Base-by-base conservation (phyloP, 768 basidiomycete species). In the Crucibulum laeve region DNA sequence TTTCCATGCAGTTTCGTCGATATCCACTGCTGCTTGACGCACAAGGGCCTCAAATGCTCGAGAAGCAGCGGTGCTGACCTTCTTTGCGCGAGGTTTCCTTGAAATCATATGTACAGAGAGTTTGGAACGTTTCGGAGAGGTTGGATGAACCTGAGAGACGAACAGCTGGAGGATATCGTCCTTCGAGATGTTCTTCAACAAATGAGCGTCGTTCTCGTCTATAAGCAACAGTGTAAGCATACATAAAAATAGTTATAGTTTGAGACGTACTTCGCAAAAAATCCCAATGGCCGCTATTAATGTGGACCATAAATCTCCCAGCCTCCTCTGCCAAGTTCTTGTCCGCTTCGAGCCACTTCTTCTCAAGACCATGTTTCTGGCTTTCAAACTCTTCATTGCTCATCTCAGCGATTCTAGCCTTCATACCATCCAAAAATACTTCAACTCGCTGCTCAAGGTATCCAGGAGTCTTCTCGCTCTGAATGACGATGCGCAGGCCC, bases 361-460 rank as follows among this genome's bases (percentile, higher is more conserved):
- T 81, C 59, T 87, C 79, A 47, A 98, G 62, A 17, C 88, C 79
- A 32, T 61, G 66, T 63, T 84, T 87, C 58, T 97, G 91, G 53
- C 86, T 82, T 17, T 72, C 65, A 55, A 97, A 93, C 52, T 87
- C 83, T 21, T 73, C 82, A 4, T 76, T 69, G 4, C 61, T 60
- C 87, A 97, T 89, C 4, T 70, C 72, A 55, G 76, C 76, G 11
- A 99, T 66, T 41, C 70, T 76, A 23, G 59, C 62, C 54, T 79
- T 80, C 83, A 93, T 87, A 42, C 70, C 69, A 36, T 80, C 75
- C 47, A 98, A 68, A 71, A 97, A 98, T 2, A 82, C 79, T 43
- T 98, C 92, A 11, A 98, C 85, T 18, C 95, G 82, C 42, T 75
- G 69, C 66, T 98, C 96, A 33, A 98, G 72, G 60, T 87, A 91